Evolutionary conservation across 805 yeast species (phyloP).

Genomic region (Ogataea populi-albae): DNA sequence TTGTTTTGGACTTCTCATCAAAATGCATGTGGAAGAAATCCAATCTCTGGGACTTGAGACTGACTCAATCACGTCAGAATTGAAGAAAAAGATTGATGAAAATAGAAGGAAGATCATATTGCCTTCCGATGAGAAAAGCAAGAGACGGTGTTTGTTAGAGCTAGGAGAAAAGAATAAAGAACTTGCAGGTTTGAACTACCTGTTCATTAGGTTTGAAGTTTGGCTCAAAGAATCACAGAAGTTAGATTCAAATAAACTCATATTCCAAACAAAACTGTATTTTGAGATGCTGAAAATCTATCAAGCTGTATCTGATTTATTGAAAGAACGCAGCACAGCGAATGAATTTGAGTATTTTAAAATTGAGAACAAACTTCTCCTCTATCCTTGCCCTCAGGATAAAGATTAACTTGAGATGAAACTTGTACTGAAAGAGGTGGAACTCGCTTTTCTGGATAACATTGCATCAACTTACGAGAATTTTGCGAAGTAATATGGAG

Average conservation of each 20-base stretch:
- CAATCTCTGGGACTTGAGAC: no score
- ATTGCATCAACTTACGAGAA: not conserved
- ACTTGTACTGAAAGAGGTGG: not conserved
- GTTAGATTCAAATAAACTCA: constrained; percentile 1
- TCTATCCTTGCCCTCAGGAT: constrained; percentile 1
- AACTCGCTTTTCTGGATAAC: not conserved
- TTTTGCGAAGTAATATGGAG: not conserved
- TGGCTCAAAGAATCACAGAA: not conserved
- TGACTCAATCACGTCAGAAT: no score
- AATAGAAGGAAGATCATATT: no score
- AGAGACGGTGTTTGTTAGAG: not conserved
- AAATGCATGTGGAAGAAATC: not conserved
- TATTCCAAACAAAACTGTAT: not conserved
- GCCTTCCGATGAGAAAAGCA: no score
- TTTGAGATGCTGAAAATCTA: constrained; percentile 1
- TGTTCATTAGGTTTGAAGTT: not conserved
- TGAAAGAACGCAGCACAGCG: not conserved
- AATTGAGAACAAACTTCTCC: not conserved
- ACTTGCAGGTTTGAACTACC: not conserved
- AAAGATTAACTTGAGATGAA: not conserved
- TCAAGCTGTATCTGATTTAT: constrained; percentile 1
- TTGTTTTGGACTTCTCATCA: not conserved
- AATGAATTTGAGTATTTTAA: not conserved
- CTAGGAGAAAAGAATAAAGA: not conserved
- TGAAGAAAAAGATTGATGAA: no score